These are phyloP conservation scores for Coemansia sp. DNA, from an alignment of 192 early-diverging fungal species.

Conservation along the genomic window DNA sequence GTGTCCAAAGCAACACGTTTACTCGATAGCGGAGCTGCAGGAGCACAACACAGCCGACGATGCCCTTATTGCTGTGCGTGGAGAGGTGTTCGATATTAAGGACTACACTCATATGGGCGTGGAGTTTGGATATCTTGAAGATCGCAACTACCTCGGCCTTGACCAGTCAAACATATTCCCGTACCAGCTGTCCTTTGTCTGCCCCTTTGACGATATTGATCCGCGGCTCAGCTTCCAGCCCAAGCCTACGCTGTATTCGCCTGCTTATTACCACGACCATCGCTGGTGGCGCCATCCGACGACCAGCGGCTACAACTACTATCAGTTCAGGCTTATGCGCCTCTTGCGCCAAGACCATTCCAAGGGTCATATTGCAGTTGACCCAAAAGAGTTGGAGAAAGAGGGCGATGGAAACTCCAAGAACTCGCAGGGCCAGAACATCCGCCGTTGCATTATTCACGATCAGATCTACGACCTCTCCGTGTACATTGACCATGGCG, in stretches of 20 bases:
- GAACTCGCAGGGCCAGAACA: conserved; percentile 30
- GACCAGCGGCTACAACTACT: conserved; percentile 66
- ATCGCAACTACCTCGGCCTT: conserved; percentile 62
- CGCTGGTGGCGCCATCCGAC: conserved; percentile 60
- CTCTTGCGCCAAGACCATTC: conserved; percentile 62
- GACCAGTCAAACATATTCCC: conserved; percentile 71
- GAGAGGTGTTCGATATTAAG: conserved; percentile 79
- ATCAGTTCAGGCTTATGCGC: conserved; percentile 61
- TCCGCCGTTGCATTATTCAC: conserved; percentile 66
- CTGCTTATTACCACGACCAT: conserved; percentile 70
- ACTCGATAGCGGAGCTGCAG: conserved; percentile 63
- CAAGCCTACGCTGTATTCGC: conserved; percentile 57
- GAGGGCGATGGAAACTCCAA: conserved; percentile 54
- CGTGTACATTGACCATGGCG: conserved; percentile 58
- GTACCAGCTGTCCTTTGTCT: conserved; percentile 62
- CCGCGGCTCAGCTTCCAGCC: conserved; percentile 56
- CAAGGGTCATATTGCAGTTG: conserved; percentile 66
- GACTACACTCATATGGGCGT: conserved; percentile 59
- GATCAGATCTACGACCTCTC: conserved; percentile 74
- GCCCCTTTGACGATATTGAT: conserved; percentile 58
- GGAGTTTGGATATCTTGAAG: conserved; percentile 47
- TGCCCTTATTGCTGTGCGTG: conserved; percentile 70
- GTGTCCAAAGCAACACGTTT: conserved; percentile 75
- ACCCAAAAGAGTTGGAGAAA: conserved; percentile 58
- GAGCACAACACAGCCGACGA: conserved; percentile 57